Evolutionary conservation across 2,329 filamentous ascomycete species (phyloP), one percentile per base, ranked within the genome.

Genomic region (Geosmithia flava): DNA sequence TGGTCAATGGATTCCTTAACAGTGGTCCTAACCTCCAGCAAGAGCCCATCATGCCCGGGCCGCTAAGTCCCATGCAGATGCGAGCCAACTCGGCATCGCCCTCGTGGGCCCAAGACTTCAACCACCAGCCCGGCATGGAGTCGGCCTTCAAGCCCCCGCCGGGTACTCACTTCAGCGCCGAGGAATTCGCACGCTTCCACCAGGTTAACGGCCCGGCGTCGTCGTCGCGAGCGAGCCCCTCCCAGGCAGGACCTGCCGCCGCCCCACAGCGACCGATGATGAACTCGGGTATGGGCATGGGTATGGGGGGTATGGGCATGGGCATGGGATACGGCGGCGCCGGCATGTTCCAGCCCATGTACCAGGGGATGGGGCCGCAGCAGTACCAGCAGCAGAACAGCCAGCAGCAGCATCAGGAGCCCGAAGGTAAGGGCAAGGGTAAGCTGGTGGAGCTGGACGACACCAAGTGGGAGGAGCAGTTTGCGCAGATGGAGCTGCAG

Each of bases 381-480:
- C 23, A 27, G 23, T 62, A 63, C 40, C 66, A 69, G 10, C 62
- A 63, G 33, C 47, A 52, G 42, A 47, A 45, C 43, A 63, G 67
- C 55, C 61, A 72, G 57, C 59, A 72, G 58, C 69, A 68, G 52
- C 59, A 72, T 58, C 69, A 68, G 52, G 61, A 69, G 53, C 71
- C 68, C 47, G 73, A 78, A 53, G 71, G 68, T 46, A 85, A 89
- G 64, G 87, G 85, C 50, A 97, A 97, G 63, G 90, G 86, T 40
- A 95, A 94, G 66, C 11, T 97, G 68, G 83, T 97, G 13, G 93
- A 97, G 68, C 77, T 97, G 20, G 88, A 96, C 62, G 91, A 98
- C 57, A 73, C 84, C 59, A 85, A 95, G 60, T 97, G 93, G 93
- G 91, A 97, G 67, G 87, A 89, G 57, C 89, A 97, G 64, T 98